Evolutionary conservation across 2,329 filamentous ascomycete species (phyloP), one percentile per base, ranked within the genome.

Genomic region (Colletotrichum sp.): DNA sequence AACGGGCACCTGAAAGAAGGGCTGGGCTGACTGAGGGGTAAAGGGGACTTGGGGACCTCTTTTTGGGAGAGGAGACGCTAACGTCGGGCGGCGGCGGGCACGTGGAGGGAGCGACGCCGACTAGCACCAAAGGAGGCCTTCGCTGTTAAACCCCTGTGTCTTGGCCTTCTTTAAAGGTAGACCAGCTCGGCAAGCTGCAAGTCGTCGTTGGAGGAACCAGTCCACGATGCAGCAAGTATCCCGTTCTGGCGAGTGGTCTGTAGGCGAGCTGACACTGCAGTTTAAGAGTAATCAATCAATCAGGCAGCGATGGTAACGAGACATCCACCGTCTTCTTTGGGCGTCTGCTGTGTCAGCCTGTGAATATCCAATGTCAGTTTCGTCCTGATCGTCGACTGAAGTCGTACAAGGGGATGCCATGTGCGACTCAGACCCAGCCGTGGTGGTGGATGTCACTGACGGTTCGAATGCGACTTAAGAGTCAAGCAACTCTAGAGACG

Each of bases 51-150:
- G 39, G 24, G 36, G 36, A 34, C 61, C 30, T 24, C 28, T 21
- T 21, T 60, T 69, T 36, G 16, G 59, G 68, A 34, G 34, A 59
- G 28, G 30, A 36, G 59, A 57, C 57, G 71, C 71, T 73, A 73
- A 64, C 10, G 43, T 71, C 72, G 67, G 68, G 68, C 60, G 60
- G 52, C 66, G 66, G 67, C 48, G 32, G 72, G 68, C 68, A 74
- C 72, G 69, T 72, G 63, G 55, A 32, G 66, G 32, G 16, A 32
- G 39, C 32, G 34, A 39, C 26, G 57, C 12, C 14, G 43, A 71
- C 43, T 39, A 67, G 60, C 13, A 66, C 60, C 1, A 61, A 39
- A 66, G 13, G 24, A 30, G 24, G 59, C 26, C 34, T 55, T 13
- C 39, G 32, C 14, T 55, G 61, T 48, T 55, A n/a, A 59, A 14